These are phyloP conservation scores for Apiotrichum gamsii DNA, from an alignment of 1,284 basidiomycete species.

Conservation along the genomic window DNA sequence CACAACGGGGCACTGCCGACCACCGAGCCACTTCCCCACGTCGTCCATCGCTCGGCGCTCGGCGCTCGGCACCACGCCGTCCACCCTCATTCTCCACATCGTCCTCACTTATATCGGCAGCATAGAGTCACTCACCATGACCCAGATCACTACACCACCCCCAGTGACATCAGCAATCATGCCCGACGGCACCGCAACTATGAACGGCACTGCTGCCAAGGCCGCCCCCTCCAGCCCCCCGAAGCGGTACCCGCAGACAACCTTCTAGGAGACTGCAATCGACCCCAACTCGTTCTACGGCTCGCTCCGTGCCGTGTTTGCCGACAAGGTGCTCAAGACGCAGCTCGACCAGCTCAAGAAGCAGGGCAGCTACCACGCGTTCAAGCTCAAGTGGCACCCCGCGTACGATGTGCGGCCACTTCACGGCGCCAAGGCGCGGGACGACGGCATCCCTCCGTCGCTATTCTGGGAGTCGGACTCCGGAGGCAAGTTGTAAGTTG, in stretches of 20 bases:
- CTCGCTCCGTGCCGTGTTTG: constrained; percentile 24
- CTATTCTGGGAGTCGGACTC: constrained; percentile 37
- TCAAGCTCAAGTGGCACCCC: constrained; percentile 30
- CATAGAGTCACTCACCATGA: too few relatives aligned
- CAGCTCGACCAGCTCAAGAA: constrained; percentile 32
- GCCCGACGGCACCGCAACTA: too few relatives aligned
- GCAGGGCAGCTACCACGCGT: constrained; percentile 36
- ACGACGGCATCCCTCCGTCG: constrained; percentile 27
- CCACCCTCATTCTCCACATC: too few relatives aligned
- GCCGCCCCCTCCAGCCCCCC: neutral
- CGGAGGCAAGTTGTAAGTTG: constrained; percentile 32
- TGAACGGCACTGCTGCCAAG: too few relatives aligned
- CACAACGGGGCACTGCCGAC: too few relatives aligned
- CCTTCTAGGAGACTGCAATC: constrained; percentile 6
- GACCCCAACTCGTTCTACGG: constrained; percentile 27
- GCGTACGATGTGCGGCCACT: constrained; percentile 26
- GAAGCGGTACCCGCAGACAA: neutral
- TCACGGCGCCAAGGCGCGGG: constrained; percentile 17
- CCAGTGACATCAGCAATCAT: neutral
- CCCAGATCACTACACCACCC: too few relatives aligned
- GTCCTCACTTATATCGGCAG: too few relatives aligned
- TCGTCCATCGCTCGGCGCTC: too few relatives aligned
- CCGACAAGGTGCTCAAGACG: constrained; percentile 30
- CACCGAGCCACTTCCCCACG: too few relatives aligned
- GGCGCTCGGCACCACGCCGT: too few relatives aligned